phyloP scores from a whole-genome alignment of 441 rosid species.

The Lepidium campestre region DNA sequence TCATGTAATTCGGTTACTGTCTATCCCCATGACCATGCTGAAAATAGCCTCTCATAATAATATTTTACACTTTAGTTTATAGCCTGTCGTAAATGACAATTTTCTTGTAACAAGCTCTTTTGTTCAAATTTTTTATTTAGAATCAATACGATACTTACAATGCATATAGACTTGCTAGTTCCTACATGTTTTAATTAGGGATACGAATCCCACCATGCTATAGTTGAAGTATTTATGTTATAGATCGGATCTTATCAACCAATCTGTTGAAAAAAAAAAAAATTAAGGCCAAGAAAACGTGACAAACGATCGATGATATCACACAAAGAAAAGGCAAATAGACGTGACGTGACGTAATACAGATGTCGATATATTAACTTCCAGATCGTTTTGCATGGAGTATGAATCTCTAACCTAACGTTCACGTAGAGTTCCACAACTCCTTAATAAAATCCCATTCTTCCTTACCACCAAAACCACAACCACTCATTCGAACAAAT shows the following conservation, averaged over 20 bases:
- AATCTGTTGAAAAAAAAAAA: too few species aligned
- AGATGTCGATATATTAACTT: neutral
- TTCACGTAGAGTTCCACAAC: constrained; percentile 19
- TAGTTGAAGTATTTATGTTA: too few species aligned
- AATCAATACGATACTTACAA: too few species aligned
- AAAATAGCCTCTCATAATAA: neutral
- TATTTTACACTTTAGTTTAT: too few species aligned
- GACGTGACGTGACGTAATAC: constrained; percentile 4
- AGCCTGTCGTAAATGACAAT: too few species aligned
- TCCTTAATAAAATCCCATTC: constrained; percentile 9
- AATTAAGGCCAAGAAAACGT: neutral
- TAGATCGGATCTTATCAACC: too few species aligned
- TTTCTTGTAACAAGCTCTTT: neutral
- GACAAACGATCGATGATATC: too few species aligned
- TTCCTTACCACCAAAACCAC: neutral
- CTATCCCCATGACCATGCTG: neutral
- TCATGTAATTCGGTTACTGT: neutral
- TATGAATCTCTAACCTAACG: constrained; percentile 12
- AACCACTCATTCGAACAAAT: neutral
- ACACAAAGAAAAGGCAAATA: neutral
- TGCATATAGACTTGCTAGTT: too few species aligned
- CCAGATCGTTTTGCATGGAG: constrained; percentile 19
- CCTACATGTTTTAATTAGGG: neutral
- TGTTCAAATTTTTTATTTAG: neutral
- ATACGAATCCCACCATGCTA: neutral